Conservation (phyloP, 148 eudicot genomes). For the Gaultheria prostrata region DNA sequence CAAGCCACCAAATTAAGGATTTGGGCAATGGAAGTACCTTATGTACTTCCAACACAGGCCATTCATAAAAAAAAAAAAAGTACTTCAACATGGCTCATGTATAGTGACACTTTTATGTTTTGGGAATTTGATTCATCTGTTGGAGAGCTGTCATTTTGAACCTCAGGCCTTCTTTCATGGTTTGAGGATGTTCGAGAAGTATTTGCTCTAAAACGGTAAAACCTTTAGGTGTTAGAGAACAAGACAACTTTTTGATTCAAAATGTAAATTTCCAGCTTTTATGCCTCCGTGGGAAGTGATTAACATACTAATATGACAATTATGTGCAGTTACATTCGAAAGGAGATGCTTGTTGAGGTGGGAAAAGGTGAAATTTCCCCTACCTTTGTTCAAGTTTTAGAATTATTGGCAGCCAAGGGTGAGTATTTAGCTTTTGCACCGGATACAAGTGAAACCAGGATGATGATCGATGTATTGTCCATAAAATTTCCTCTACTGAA, state of each 20-base stretch:
- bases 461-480: slow-evolving; percentile 70
- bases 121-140: background rate
- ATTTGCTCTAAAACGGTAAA: background rate
- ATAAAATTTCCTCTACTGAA: slow-evolving; percentile 71
- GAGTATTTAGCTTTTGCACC: slow-evolving; percentile 93
- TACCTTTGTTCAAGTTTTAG: slow-evolving; percentile 61
- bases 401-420: slow-evolving; percentile 45
- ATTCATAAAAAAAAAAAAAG: too few relatives aligned
- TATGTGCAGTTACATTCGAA: slow-evolving; percentile 53
- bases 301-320: background rate
- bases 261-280: background rate
- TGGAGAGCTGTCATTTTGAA: background rate
- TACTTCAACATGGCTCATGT: background rate
- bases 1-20: background rate
- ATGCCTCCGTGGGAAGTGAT: background rate
- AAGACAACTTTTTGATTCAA: background rate
- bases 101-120: background rate
- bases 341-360: slow-evolving; percentile 87
- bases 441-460: slow-evolving; percentile 66
- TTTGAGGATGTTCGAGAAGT: background rate
- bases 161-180: background rate
- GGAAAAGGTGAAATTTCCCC: slow-evolving; percentile 70
- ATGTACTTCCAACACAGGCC: too few relatives aligned
- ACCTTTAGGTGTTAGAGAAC: background rate
- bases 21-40: background rate